These are phyloP conservation scores for Clavispora santaluciae DNA, from an alignment of 805 yeast species.

Conservation along the genomic window DNA sequence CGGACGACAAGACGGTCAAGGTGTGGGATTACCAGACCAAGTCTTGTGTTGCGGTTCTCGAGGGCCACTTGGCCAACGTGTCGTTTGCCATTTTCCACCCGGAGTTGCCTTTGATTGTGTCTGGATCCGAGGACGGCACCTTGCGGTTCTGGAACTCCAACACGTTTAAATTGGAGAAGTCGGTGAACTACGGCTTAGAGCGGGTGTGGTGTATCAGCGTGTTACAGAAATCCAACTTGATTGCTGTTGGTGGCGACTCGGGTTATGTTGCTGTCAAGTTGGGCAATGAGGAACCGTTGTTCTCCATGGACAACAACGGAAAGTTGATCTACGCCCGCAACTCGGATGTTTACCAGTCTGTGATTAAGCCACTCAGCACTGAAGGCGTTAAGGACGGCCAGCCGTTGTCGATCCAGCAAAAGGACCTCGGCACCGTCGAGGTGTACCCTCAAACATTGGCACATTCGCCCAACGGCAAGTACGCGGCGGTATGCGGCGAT, in stretches of 20 bases:
- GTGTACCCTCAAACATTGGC: conserved; percentile 80
- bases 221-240: conserved; percentile 63
- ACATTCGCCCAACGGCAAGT: conserved; percentile 97
- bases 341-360: conserved; percentile 80
- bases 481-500: conserved; percentile 95
- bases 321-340: conserved; percentile 88
- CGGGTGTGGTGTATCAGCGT: conserved; percentile 94
- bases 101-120: conserved; percentile 88
- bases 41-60: conserved; percentile 88
- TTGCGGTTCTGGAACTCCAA: conserved; percentile 92
- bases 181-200: conserved; percentile 86
- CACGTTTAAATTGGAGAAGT: conserved; percentile 89
- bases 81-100: conserved; percentile 98
- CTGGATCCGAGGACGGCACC: conserved; percentile 96
- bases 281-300: conserved; percentile 91
- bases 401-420: conserved; percentile 65
- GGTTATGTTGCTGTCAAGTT: conserved; percentile 85
- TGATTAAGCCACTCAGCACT: conserved; percentile 60
- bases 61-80: conserved; percentile 91
- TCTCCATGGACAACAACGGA: conserved; percentile 91
- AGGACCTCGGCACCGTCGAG: conserved; percentile 93
- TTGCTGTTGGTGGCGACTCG: conserved; percentile 92
- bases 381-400: conserved; percentile 79
- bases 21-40: conserved; percentile 98
- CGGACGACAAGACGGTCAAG: conserved; percentile 85